Base-by-base conservation (phyloP, 495 filamentous ascomycete genomes). In the Stereocaulon alpinum region DNA sequence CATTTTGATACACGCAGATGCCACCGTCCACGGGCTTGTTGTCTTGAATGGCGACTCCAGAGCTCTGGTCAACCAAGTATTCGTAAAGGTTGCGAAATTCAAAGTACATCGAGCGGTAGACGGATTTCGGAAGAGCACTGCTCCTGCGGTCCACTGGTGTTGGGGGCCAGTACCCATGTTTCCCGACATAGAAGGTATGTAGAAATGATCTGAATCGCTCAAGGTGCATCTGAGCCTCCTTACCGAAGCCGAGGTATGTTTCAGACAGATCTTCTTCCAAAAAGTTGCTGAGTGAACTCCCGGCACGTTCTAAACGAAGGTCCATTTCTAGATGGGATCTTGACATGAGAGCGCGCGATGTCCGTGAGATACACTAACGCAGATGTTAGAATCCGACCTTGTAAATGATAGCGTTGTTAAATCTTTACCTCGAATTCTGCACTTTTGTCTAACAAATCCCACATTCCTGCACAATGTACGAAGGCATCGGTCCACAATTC, bases 401-500 rank as follows among this genome's bases (percentile, higher is more conserved):
- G 40, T 2, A 2, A 0, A 6, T 32, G 24, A 44, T 10, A 41
- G 44, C 20, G n/a, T 45, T 10, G 18, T 42, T 17, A 45, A 29
- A 20, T 3, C 69, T 75, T 29, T 68, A 81, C 82, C 70, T 77
- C 74, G 56, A 79, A 86, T 61, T 85, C 84, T 18, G 70, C 59
- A 60, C 76, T 76, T 5, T 62, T 55, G 56, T 68, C 68, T 20
- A 88, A 60, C 18, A 68, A 69, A 20, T 83, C 80, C 62, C 73
- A 77, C 85, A 87, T 87, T 51, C 84, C 85, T 40, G 79, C 77
- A 63, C 83, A 86, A 61, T 88, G 85, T 12, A 75, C 79, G 66
- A 86, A 86, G 1, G 84, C 79, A 62, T 85, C 76, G 15, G 77
- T 78, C 73, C 83, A 87, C 24, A 84, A 64, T 27, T 80, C 73